Conservation (phyloP, 257 asterid genomes). For the Paulownia fortunei region DNA sequence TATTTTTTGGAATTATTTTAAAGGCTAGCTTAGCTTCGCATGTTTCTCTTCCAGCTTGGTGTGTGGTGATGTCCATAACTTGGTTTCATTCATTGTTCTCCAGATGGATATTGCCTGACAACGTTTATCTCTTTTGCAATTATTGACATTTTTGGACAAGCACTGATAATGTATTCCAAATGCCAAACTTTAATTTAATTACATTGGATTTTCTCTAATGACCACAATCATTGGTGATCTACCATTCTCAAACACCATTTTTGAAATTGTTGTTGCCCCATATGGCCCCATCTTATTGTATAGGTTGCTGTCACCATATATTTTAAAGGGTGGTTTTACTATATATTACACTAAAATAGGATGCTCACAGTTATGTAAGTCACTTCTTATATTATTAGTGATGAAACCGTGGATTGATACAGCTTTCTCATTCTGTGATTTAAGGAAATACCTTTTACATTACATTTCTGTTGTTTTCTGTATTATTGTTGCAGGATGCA, state of each 20-base stretch:
- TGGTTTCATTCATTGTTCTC: conserved; percentile 18
- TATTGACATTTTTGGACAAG: conserved; percentile 11
- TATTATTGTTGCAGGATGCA: conserved; percentile 72
- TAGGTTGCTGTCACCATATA: not conserved
- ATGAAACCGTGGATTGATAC: conserved; percentile 20
- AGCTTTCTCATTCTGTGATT: not conserved
- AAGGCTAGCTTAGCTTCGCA: not conserved
- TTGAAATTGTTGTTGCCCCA: not conserved
- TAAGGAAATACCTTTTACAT: not conserved
- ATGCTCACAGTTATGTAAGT: conserved; percentile 9
- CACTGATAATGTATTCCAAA: conserved; percentile 7
- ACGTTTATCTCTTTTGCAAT: not conserved
- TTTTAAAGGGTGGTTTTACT: conserved; percentile 9
- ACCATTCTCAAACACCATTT: not conserved
- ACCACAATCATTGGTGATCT: not conserved
- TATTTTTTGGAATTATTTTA: not conserved
- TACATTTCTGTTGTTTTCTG: not conserved
- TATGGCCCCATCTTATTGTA: not conserved
- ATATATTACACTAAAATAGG: not conserved
- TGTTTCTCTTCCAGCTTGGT: not conserved
- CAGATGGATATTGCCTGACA: conserved; percentile 15
- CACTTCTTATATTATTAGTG: conserved; percentile 1
- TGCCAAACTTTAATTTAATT: not conserved
- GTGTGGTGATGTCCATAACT: conserved; percentile 1
- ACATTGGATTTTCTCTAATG: not conserved